phyloP scores from a whole-genome alignment of 495 filamentous ascomycete species.

The Endocarpon pusillum region DNA sequence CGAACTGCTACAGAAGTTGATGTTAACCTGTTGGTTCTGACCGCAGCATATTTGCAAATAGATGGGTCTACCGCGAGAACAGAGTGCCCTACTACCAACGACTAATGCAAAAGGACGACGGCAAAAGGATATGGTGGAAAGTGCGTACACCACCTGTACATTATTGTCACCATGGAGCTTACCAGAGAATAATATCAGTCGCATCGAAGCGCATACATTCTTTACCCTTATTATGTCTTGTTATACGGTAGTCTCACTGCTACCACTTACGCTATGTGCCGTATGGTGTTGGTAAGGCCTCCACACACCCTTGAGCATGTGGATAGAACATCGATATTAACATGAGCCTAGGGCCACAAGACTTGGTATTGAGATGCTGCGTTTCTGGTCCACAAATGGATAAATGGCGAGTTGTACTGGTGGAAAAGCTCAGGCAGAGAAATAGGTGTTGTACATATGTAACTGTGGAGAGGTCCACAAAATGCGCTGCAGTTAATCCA shows the following conservation, averaged over 20 bases:
- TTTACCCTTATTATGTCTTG: constrained; percentile 58
- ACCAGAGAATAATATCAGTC: constrained; percentile 22
- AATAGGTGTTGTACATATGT: no score
- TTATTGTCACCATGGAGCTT: constrained; percentile 1
- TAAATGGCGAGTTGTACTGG: no score
- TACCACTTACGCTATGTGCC: constrained; percentile 41
- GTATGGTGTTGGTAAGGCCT: constrained; percentile 35
- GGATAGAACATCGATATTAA: constrained; percentile 12
- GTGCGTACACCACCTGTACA: constrained; percentile 33
- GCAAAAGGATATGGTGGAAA: constrained; percentile 72
- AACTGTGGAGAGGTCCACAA: no score
- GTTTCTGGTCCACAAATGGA: no score
- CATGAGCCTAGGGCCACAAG: constrained; percentile 81
- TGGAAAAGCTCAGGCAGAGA: no score
- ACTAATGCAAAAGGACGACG: constrained; percentile 65
- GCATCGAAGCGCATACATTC: constrained; percentile 43
- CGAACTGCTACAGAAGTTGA: no score
- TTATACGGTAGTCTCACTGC: constrained; percentile 38
- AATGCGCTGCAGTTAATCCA: no score
- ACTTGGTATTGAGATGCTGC: no score
- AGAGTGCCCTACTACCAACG: constrained; percentile 71
- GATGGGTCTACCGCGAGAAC: constrained; percentile 68
- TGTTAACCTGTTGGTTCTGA: no score
- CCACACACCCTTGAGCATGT: constrained; percentile 6
- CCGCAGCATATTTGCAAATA: no score